Conservation (phyloP, 768 basidiomycete genomes). For the Termitomyces sp. region DNA sequence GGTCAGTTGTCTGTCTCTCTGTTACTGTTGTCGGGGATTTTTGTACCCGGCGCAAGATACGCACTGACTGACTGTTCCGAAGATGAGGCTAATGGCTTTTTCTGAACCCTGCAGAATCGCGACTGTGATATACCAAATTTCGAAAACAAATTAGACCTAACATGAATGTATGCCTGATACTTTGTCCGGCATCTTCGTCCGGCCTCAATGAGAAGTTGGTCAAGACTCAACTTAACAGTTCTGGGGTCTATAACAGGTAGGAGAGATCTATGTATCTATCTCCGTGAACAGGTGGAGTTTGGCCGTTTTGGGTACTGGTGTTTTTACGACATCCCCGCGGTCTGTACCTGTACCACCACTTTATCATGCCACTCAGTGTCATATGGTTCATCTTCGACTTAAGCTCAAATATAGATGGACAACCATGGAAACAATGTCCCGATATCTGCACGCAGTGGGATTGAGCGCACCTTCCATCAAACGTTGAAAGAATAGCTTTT, state of each 20-base stretch:
- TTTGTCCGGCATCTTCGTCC: neutral
- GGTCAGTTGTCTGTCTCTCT: neutral
- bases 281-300: slow-evolving; percentile 10
- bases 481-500: slow-evolving; percentile 25
- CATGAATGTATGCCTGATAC: neutral
- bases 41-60: neutral
- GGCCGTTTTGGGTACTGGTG: neutral
- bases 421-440: slow-evolving; percentile 20
- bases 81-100: neutral
- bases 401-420: slow-evolving; percentile 17
- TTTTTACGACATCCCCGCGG: neutral
- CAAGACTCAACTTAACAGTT: neutral
- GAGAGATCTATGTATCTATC: slow-evolving; percentile 2
- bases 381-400: slow-evolving; percentile 18
- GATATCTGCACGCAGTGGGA: slow-evolving; percentile 18
- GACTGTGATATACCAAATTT: neutral
- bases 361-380: neutral
- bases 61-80: neutral
- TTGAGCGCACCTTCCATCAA: slow-evolving; percentile 17
- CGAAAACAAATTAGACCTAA: no score
- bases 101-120: neutral
- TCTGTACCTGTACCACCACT: neutral
- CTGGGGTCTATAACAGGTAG: neutral
- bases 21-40: slow-evolving; percentile 5
- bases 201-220: neutral